Conservation (phyloP, 1,139 yeast species). For the Pichia sp. region DNA sequence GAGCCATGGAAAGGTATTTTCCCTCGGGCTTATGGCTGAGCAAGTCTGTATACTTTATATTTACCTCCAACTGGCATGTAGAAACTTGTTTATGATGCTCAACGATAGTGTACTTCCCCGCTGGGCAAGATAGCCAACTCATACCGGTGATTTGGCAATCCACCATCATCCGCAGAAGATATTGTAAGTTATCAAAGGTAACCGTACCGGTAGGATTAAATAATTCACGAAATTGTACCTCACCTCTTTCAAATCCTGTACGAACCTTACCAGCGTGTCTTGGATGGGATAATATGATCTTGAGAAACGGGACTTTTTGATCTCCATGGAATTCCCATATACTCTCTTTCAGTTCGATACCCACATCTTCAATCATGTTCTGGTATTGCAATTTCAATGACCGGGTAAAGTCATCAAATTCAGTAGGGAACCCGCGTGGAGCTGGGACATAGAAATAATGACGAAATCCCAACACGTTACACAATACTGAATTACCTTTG, state of each 20-base stretch:
- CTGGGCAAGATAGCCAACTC: conserved; percentile 95
- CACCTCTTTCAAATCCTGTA: conserved; percentile 80
- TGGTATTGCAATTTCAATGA: conserved; percentile 49
- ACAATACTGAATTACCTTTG: conserved; percentile 81
- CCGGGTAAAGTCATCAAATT: conserved; percentile 43
- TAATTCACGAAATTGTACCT: conserved; percentile 56
- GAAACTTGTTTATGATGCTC: conserved; percentile 45
- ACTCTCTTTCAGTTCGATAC: conserved; percentile 68
- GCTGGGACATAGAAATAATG: conserved; percentile 93
- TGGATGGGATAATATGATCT: conserved; percentile 63
- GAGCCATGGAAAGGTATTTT: conserved; percentile 91
- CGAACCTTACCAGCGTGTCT: conserved; percentile 63
- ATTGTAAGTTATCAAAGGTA: conserved; percentile 87
- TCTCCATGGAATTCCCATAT: conserved; percentile 93
- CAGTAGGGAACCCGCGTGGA: conserved; percentile 64
- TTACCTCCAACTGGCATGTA: conserved; percentile 80
- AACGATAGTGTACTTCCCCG: conserved; percentile 56
- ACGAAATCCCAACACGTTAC: conserved; percentile 82
- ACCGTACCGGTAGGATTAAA: conserved; percentile 57
- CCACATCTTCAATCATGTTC: conserved; percentile 54
- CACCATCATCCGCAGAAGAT: conserved; percentile 79
- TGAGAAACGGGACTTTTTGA: conserved; percentile 72
- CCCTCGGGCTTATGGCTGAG: conserved; percentile 87
- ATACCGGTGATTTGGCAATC: conserved; percentile 92
- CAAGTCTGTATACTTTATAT: conserved; percentile 61